Evolutionary conservation across 2,329 filamentous ascomycete species (phyloP).

Genomic region (Monilinia aucupariae): DNA sequence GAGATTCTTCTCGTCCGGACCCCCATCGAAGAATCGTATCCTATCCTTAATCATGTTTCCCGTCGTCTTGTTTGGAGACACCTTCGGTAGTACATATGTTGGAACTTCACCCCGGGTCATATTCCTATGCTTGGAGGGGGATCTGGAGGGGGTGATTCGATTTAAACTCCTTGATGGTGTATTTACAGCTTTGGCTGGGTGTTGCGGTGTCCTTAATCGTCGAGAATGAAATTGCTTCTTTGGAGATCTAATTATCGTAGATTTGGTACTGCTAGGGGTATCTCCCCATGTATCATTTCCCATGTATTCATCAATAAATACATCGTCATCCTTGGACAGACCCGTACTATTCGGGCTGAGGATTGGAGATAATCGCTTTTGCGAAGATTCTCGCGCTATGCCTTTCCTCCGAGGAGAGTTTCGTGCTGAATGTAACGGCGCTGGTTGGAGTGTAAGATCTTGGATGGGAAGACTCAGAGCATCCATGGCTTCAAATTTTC

Average conservation of each 20-base stretch:
- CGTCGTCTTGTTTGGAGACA: slow-evolving; percentile 13
- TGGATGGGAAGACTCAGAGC: slow-evolving; percentile 24
- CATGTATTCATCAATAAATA: slow-evolving; percentile 1
- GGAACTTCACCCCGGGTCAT: not conserved
- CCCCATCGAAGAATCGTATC: slow-evolving; percentile 29
- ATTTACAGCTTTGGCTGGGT: not conserved
- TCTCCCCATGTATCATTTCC: not conserved
- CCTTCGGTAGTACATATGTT: slow-evolving; percentile 6
- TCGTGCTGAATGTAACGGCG: slow-evolving; percentile 21
- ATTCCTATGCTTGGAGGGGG: not conserved
- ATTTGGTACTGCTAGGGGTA: slow-evolving; percentile 4
- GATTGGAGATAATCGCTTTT: slow-evolving; percentile 23
- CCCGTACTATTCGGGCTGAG: slow-evolving; percentile 19
- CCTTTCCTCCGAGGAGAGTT: slow-evolving; percentile 12
- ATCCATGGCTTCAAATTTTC: slow-evolving; percentile 32
- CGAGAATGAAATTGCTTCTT: slow-evolving; percentile 4
- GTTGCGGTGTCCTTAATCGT: not conserved
- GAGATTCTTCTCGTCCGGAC: slow-evolving; percentile 16
- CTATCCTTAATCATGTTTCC: slow-evolving; percentile 25
- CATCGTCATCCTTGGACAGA: slow-evolving; percentile 13
- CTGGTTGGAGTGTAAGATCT: slow-evolving; percentile 21
- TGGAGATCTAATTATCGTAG: not conserved
- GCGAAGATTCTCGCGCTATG: slow-evolving; percentile 3
- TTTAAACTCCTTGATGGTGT: not conserved
- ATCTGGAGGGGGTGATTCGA: not conserved